Evolutionary conservation across 495 filamentous ascomycete genomes (phyloP), one percentile per base, ranked within the genome.

Genomic region (Lichina pygmaea): DNA sequence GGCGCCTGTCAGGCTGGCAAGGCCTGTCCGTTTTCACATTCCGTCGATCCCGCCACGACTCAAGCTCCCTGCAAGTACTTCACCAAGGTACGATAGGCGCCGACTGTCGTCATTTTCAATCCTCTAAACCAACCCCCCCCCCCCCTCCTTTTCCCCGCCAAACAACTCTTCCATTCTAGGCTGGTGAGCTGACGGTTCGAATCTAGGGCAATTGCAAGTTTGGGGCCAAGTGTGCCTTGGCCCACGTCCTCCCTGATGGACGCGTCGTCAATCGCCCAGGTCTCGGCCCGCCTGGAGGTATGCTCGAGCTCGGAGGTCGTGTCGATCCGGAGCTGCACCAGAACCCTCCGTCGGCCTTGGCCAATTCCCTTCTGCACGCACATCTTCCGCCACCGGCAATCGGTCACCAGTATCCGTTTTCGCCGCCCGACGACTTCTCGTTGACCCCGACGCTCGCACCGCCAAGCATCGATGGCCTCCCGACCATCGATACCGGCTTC

Each of bases 51-150:
- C 16, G 67, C 82, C 17, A 68, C 74, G 32, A 83, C 91, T 48
- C 81, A 76, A 49, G 77, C 85, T 41, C 77, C 78, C 24, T 97
- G 89, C 72, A 95, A 95, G 64, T 97, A 95, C 62, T 97, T 95
- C 52, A 74, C 82, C 49, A 97, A 94, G 77, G 86, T 93, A 67
- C 53, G 72, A 50, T 13, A 4, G 24, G 24, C 24, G 24, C 24
- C 24, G 24, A 24, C 24, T 1, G 24, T 4, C 4, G 24, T 11
- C 38, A 36, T 12, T 48, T n/a, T 30, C 32, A 8, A 3, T 38
- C 40, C 39, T 33, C 36, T 44, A 46, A n/a, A n/a, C n/a, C n/a
- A n/a, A n/a, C n/a, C 33, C 50, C 30, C 17, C 12, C 42, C 41
- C 51, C 46, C 32, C 16, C 42, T 43, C 42, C 42, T 2, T 24